Base-by-base conservation (phyloP, 768 basidiomycete genomes). In the Hericium coralloides region DNA sequence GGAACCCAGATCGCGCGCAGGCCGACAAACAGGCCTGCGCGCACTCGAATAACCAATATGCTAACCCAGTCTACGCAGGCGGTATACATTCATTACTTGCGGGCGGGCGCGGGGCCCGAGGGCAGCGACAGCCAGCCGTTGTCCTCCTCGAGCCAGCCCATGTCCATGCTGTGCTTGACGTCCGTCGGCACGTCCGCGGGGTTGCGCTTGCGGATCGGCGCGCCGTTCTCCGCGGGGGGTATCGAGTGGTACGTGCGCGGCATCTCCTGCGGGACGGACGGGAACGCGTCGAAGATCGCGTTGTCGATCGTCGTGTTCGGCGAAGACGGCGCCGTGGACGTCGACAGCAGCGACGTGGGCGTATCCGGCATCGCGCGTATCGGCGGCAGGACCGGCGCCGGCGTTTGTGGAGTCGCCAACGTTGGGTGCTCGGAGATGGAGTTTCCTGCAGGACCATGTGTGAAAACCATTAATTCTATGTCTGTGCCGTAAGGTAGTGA, bases 251-350 rank as follows among this genome's bases (percentile, higher is more conserved):
- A 25, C 1, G 60, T 47, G 39, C 59, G 54, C 7, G 63, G 31
- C 67, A 75, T 67, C 17, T 72, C 73, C 49, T 76, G 72, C 1
- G 87, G 87, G 5, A 89, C 86, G 37, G 79, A 79, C 22, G 88
- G 88, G 69, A 89, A 89, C 7, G 84, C 79, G 57, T 88, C 86
- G 60, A 84, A 86, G 22, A 87, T 69, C 12, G 79, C 79, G 59
- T 73, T 72, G 64, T 85, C 83, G 45, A 88, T 56, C 1, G 23
- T 76, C 52, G 71, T 81, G 74, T 81, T 60, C 73, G 71, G 58
- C 66, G 71, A 47, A 56, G 64, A 74, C 2, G 75, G 73, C 38
- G 74, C 66, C 17, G 70, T 56, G 31, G 78, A 69, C 9, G 74
- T 70, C 17, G 59, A 18, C 72, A 68, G 4, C 79, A 82, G 57